Conservation (phyloP, 768 basidiomycete genomes). For the Lentinula aciculospora region DNA sequence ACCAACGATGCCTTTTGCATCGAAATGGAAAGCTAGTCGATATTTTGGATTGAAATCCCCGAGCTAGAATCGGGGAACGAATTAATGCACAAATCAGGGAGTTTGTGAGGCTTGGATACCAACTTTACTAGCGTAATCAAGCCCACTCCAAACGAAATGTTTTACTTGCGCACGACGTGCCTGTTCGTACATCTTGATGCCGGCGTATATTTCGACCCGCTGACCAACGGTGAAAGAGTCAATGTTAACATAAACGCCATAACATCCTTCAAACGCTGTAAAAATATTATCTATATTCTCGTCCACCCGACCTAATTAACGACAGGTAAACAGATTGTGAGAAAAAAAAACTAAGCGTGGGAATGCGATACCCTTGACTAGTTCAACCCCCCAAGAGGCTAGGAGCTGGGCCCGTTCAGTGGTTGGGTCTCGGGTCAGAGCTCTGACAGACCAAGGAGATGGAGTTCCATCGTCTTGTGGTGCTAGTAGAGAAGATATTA, state of each 20-base stretch:
- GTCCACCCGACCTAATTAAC: background rate
- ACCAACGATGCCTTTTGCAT: constrained; percentile 34
- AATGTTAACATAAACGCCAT: constrained; percentile 15
- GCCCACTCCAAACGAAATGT: constrained; percentile 6
- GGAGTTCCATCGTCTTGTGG: constrained; percentile 28
- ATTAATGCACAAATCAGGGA: background rate
- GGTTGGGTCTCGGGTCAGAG: constrained; percentile 31
- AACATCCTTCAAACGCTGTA: constrained; percentile 27
- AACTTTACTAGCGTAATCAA: constrained; percentile 5
- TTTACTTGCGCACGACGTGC: background rate
- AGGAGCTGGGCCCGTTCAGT: constrained; percentile 29
- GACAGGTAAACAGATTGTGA: background rate
- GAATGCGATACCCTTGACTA: background rate
- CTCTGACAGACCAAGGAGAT: constrained; percentile 36
- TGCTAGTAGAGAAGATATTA: constrained; percentile 31
- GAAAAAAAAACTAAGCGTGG: background rate
- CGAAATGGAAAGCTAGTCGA: constrained; percentile 29
- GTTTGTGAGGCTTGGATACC: background rate
- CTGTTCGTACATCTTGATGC: background rate
- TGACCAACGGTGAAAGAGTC: constrained; percentile 8
- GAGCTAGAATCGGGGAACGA: background rate
- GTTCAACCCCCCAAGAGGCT: constrained; percentile 26
- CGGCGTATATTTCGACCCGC: constrained; percentile 3
- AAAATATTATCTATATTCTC: constrained; percentile 21
- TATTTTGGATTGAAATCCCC: constrained; percentile 17